Evolutionary conservation across 1,284 basidiomycete genomes (phyloP).

Genomic region (Pyrrhoderma lamaoense): DNA sequence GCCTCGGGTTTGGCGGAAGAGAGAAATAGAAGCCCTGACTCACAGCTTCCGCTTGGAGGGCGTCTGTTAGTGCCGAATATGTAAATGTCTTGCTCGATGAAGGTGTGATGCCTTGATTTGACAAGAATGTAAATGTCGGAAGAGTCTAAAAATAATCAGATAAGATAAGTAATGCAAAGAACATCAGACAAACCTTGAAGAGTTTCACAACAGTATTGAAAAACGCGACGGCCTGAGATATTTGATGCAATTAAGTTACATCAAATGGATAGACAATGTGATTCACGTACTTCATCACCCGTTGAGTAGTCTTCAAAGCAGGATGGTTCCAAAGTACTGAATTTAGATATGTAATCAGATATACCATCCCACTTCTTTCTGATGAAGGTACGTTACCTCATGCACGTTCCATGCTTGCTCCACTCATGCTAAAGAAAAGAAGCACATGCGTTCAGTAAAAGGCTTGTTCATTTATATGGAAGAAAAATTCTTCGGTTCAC

Average conservation of each 20-base stretch:
- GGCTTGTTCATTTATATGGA: no score
- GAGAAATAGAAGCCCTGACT: constrained; percentile 24
- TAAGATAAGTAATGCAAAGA: not conserved
- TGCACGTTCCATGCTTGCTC: constrained; percentile 70
- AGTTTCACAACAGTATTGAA: constrained; percentile 58
- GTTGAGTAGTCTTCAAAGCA: constrained; percentile 40
- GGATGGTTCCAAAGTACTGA: constrained; percentile 51
- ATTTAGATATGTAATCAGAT: not conserved
- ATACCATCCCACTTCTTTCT: not conserved
- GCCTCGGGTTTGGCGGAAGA: constrained; percentile 14
- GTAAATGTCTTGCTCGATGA: constrained; percentile 49
- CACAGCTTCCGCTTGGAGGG: constrained; percentile 48
- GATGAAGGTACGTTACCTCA: constrained; percentile 35
- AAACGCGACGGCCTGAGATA: constrained; percentile 57
- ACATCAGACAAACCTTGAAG: constrained; percentile 42
- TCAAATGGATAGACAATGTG: constrained; percentile 3
- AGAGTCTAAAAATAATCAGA: constrained; percentile 35
- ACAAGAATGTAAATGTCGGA: constrained; percentile 68
- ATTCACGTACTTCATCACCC: constrained; percentile 47
- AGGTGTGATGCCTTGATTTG: constrained; percentile 65
- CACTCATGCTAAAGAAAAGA: constrained; percentile 51
- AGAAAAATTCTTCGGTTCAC: no score
- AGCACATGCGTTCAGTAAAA: constrained; percentile 5
- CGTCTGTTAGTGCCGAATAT: constrained; percentile 47
- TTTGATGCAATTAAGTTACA: not conserved